Percentiles rank a stretch among this genome's conserved stretches.
Evolutionary conservation across 2,329 filamentous ascomycete species (phyloP).

Genomic region (Chaetomium olivaceum): DNA sequence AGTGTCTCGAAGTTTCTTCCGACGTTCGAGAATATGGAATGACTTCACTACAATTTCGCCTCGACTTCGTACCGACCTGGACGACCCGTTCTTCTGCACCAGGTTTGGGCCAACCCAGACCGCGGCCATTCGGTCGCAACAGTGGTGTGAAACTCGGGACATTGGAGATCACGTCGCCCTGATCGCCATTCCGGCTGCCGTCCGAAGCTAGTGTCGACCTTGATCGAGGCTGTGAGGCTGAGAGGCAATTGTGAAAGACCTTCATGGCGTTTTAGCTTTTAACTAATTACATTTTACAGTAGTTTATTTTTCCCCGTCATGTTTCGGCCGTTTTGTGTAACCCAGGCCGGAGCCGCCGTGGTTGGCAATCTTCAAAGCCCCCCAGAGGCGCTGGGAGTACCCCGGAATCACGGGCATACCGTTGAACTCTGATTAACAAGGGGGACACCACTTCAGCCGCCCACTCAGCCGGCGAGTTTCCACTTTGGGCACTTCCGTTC

Average conservation of each 20-base stretch:
- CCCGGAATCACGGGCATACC: background rate
- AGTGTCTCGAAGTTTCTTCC: constrained; percentile 5
- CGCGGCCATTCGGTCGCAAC: background rate
- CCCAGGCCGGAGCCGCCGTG: background rate
- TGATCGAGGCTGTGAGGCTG: background rate
- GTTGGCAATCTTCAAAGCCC: background rate
- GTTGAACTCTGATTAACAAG: background rate
- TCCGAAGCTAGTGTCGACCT: background rate
- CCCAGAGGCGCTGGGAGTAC: background rate
- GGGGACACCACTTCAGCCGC: background rate
- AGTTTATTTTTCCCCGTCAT: background rate
- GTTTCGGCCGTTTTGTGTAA: constrained; percentile 7
- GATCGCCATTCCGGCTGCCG: constrained; percentile 8
- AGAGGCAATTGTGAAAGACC: background rate
- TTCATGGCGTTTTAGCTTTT: background rate
- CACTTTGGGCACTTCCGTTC: background rate
- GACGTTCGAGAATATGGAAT: constrained; percentile 14
- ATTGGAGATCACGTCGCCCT: background rate
- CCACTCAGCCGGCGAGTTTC: constrained; percentile 1
- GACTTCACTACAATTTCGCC: no score
- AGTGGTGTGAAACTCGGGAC: background rate
- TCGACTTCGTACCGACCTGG: background rate
- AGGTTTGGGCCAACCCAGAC: background rate
- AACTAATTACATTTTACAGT: background rate
- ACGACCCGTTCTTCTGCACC: background rate